Evolutionary conservation across 768 basidiomycete species (phyloP).

Genomic region (Phlegmacium glaucopus): DNA sequence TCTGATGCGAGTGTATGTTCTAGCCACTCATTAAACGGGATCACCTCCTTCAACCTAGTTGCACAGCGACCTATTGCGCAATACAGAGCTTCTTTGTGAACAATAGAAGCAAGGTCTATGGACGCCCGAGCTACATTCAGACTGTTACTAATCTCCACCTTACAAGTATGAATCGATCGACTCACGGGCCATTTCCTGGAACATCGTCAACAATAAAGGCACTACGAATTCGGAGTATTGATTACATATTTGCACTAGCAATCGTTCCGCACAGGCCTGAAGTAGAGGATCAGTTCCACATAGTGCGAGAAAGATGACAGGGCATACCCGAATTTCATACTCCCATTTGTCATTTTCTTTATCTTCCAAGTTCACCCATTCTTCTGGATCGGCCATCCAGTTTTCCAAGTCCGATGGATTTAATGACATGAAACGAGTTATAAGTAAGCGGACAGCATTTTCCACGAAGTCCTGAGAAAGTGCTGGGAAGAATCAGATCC

Average conservation of each 20-base stretch:
- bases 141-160: neutral
- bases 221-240: constrained; percentile 69
- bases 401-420: constrained; percentile 76
- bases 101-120: constrained; percentile 50
- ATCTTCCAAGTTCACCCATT: constrained; percentile 90
- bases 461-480: constrained; percentile 70
- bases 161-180: constrained; percentile 3
- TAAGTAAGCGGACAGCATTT: constrained; percentile 68
- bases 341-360: constrained; percentile 92
- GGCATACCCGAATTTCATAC: constrained; percentile 80
- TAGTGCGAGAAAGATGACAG: neutral
- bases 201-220: constrained; percentile 59
- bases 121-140: constrained; percentile 39
- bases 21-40: constrained; percentile 74
- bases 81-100: constrained; percentile 85
- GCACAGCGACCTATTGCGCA: constrained; percentile 88
- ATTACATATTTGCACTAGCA: constrained; percentile 73
- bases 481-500: constrained; percentile 31
- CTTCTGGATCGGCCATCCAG: constrained; percentile 89
- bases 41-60: constrained; percentile 50
- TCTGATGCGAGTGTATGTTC: constrained; percentile 56
- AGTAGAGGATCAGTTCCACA: neutral
- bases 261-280: constrained; percentile 92
- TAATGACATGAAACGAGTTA: constrained; percentile 84
- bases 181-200: constrained; percentile 61